Conservation (phyloP, 177 flowering plant species). For the Tripterygium wilfordii region DNA sequence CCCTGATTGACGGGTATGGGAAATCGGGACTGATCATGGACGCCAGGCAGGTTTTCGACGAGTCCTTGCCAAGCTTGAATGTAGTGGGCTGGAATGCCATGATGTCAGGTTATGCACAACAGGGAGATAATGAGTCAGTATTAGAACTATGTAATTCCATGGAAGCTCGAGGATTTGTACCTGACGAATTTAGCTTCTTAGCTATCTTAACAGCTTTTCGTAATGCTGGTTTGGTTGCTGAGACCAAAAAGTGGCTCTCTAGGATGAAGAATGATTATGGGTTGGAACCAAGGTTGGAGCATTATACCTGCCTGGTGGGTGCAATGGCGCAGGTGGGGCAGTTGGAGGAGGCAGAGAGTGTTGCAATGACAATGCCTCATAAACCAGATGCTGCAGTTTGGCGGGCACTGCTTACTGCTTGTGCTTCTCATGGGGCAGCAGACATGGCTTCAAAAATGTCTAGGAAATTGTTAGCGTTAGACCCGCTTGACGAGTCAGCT, state of each 20-base stretch:
- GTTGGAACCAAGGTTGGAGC: constrained; percentile 59
- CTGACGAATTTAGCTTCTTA: constrained; percentile 66
- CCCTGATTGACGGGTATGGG: too few species aligned
- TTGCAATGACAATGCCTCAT: constrained; percentile 69
- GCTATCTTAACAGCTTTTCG: constrained; percentile 49
- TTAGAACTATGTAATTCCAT: constrained; percentile 39
- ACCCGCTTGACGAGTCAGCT: constrained; percentile 60
- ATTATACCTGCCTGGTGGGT: constrained; percentile 84
- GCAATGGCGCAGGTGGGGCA: constrained; percentile 64
- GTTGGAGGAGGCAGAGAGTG: constrained; percentile 48
- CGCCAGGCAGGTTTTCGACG: constrained; percentile 49
- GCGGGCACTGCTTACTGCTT: constrained; percentile 48
- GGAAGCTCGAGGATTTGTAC: constrained; percentile 28
- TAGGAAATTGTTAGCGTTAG: constrained; percentile 30
- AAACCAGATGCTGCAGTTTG: constrained; percentile 61
- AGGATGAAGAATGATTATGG: constrained; percentile 42
- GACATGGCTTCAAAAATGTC: constrained; percentile 38
- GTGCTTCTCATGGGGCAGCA: constrained; percentile 32
- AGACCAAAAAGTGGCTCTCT: constrained; percentile 43
- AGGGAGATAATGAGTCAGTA: constrained; percentile 42
- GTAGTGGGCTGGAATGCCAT: constrained; percentile 63
- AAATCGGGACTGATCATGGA: too few species aligned
- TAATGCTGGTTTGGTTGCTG: constrained; percentile 47
- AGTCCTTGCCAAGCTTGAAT: constrained; percentile 26
- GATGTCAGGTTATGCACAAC: constrained; percentile 74